Percentiles rank a stretch among this genome's conserved stretches.
phyloP scores from a whole-genome alignment of 2,329 filamentous ascomycete species.

The Fusarium nisikadoi region DNA sequence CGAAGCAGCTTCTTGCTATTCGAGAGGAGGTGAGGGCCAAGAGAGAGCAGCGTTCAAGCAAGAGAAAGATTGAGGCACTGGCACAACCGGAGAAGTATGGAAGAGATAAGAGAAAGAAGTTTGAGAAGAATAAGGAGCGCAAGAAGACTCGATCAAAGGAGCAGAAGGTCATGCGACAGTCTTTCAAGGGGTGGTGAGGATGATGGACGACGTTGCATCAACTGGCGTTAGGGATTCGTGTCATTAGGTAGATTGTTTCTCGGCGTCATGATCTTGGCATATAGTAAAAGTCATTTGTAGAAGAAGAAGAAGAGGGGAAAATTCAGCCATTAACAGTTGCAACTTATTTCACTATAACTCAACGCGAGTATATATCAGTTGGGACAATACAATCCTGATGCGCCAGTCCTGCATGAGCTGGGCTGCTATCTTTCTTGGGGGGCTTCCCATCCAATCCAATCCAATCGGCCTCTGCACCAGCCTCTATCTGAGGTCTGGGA shows the following conservation, averaged over 20 bases:
- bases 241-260: conserved; percentile 22
- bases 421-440: neutral
- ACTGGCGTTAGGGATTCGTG: conserved; percentile 43
- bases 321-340: neutral
- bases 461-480: neutral
- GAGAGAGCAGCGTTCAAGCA: conserved; percentile 78
- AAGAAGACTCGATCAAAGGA: conserved; percentile 82
- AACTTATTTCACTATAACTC: neutral
- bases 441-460: neutral
- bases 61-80: conserved; percentile 90
- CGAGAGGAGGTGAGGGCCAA: conserved; percentile 77
- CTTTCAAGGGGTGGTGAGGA: conserved; percentile 65
- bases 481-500: neutral
- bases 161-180: conserved; percentile 76
- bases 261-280: conserved; percentile 32
- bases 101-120: conserved; percentile 82
- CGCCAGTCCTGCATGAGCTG: neutral
- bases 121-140: conserved; percentile 84
- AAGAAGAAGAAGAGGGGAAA: conserved; percentile 14
- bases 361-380: neutral
- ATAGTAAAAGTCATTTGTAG: conserved; percentile 22
- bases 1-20: conserved; percentile 77
- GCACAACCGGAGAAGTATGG: conserved; percentile 82
- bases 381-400: neutral
- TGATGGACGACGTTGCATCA: conserved; percentile 32